Conservation (phyloP, 306 rosid genomes). For the Fragaria ananassa region DNA sequence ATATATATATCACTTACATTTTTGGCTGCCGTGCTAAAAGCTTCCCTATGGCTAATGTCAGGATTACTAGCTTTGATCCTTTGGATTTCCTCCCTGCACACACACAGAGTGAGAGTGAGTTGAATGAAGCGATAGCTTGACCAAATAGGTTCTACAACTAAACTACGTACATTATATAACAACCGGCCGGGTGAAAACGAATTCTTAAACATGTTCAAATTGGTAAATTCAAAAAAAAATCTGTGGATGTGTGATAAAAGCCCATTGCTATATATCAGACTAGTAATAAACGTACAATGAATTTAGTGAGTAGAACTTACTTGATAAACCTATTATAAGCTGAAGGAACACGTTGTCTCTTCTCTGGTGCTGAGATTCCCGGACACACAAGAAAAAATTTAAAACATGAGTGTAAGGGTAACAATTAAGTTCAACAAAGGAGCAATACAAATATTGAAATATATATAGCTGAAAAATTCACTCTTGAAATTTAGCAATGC, state of each 20-base stretch:
- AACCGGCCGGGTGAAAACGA: neutral
- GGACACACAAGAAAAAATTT: neutral
- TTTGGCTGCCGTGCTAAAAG: slow-evolving; percentile 96
- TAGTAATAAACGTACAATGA: neutral
- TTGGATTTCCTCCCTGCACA: slow-evolving; percentile 90
- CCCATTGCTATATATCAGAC: neutral
- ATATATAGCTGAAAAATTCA: neutral
- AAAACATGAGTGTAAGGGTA: neutral
- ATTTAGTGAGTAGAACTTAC: slow-evolving; percentile 43
- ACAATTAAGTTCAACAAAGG: neutral
- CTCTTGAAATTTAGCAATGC: neutral
- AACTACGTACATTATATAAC: neutral
- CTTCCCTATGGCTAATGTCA: slow-evolving; percentile 93
- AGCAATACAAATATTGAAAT: neutral
- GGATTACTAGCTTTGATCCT: slow-evolving; percentile 95
- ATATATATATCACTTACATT: slow-evolving; percentile 54
- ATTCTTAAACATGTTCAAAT: neutral
- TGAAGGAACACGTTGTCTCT: slow-evolving; percentile 96
- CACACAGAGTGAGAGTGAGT: neutral
- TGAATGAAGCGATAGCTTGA: neutral
- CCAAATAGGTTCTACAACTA: neutral
- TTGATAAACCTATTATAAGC: slow-evolving; percentile 95
- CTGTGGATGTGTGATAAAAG: neutral
- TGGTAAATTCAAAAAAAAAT: too few relatives aligned
- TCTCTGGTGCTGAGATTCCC: slow-evolving; percentile 75